These are phyloP conservation scores for Xylaria sp. DNA, from an alignment of 495 filamentous ascomycete genomes.

Conservation along the genomic window DNA sequence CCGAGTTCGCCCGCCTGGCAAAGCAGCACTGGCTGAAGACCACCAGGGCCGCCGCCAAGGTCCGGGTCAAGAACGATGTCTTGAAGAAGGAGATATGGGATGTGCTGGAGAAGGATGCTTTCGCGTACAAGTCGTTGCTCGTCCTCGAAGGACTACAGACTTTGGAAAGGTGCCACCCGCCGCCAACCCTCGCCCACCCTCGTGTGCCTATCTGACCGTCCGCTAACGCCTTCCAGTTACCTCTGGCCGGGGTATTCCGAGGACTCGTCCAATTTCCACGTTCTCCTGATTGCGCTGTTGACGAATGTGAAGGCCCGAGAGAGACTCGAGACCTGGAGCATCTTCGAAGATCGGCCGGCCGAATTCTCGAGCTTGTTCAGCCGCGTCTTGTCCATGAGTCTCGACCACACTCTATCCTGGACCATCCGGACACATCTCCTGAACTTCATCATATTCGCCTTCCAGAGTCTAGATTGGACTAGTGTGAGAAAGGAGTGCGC, in stretches of 20 bases:
- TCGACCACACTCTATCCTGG: constrained; percentile 76
- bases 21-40: constrained; percentile 82
- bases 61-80: constrained; percentile 83
- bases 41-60: constrained; percentile 57
- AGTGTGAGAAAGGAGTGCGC: constrained; percentile 95
- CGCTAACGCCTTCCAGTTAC: constrained; percentile 19
- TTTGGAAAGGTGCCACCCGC: constrained; percentile 71
- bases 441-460: constrained; percentile 86
- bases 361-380: constrained; percentile 93
- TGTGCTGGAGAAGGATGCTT: constrained; percentile 78
- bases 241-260: constrained; percentile 95
- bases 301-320: constrained; percentile 89
- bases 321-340: constrained; percentile 86
- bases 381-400: constrained; percentile 84
- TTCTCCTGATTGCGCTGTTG: constrained; percentile 82
- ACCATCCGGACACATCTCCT: constrained; percentile 79
- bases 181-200: neutral
- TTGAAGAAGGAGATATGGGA: constrained; percentile 93
- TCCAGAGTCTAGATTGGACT: constrained; percentile 90
- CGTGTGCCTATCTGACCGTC: constrained; percentile 28
- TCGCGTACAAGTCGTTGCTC: constrained; percentile 77
- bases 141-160: constrained; percentile 90
- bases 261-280: constrained; percentile 87
- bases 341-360: constrained; percentile 76
- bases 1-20: constrained; percentile 81